Base-by-base conservation (phyloP, 139 green algal genomes). In the Chlorella ohadii region DNA sequence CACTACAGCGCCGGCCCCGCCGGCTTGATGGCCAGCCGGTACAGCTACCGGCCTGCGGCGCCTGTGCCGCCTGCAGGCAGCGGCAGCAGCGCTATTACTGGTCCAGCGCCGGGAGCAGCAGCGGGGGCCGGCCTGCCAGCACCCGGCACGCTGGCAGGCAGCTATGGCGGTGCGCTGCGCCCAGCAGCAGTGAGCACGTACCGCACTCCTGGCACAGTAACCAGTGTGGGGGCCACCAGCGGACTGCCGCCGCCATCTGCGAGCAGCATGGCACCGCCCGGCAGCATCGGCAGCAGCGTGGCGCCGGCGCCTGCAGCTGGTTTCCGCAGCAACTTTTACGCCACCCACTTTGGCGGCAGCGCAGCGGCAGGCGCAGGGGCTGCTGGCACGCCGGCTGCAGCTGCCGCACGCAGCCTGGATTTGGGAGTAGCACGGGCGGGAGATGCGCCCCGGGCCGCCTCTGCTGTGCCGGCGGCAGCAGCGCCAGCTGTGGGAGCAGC, bases 11-110 rank as follows among this genome's bases (percentile, higher is more conserved):
- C 87, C 27, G 83, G 25, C 63, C 77, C 88, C 13, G 78, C 87
- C 44, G 87, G 86, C 34, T 27, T 77, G 47, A 36, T 68, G 34
- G 51, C 51, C 25, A 89, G 85, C 20, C 85, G 91, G 16, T 94
- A 89, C 81, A 82, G 84, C 27, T 94, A 92, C 88, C 85, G 89
- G 38, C 85, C 91, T 0, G 74, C 83, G 0, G 71, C 22, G 3
- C 36, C 17, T 22, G 74, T 47, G 66, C 82, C 51, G 23, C 74
- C 33, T 7, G 51, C 74, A n/a, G 55, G 31, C 74, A 81, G 51
- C 81, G 25, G 41, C 51, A 31, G 36, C 33, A 59, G 39, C 38
- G 36, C n/a, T 23, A 73, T 4, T 0, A 72, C 7, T 4, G 57
- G 56, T 28, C 34, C 34, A 41, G 7, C 55, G 16, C 11, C 39